Conservation (phyloP, 768 basidiomycete species). For the Termitomyces sp. region DNA sequence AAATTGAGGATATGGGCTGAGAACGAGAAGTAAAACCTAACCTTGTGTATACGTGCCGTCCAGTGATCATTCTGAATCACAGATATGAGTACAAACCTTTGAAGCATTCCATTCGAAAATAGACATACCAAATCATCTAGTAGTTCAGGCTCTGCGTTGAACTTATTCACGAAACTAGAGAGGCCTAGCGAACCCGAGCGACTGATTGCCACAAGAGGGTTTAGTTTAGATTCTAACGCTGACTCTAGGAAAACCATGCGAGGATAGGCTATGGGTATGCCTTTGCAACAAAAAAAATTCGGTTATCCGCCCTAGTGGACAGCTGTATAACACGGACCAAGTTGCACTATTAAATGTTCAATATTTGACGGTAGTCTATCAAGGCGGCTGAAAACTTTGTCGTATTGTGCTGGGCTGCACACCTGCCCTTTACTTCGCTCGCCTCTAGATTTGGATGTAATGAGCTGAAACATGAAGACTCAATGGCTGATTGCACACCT, state of each 20-base stretch:
- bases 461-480: neutral
- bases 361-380: conserved; percentile 53
- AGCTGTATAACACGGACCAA: conserved; percentile 41
- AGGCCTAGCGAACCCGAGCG: conserved; percentile 61
- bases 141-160: conserved; percentile 88
- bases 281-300: conserved; percentile 22
- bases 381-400: conserved; percentile 62
- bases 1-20: neutral
- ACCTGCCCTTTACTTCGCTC: conserved; percentile 82
- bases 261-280: conserved; percentile 86
- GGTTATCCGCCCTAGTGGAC: neutral
- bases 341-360: conserved; percentile 79
- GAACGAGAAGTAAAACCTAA: conserved; percentile 15
- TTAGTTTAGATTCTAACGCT: conserved; percentile 74
- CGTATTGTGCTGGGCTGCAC: conserved; percentile 69
- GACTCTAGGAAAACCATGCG: conserved; percentile 86
- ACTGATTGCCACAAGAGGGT: conserved; percentile 77
- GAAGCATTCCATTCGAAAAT: neutral
- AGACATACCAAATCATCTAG: conserved; percentile 78
- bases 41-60: conserved; percentile 80
- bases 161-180: conserved; percentile 81
- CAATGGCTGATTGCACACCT: conserved; percentile 41
- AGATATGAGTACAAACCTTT: neutral
- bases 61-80: conserved; percentile 77
- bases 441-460: conserved; percentile 40